phyloP scores from a whole-genome alignment of 805 yeast species.

The Candida maris region DNA sequence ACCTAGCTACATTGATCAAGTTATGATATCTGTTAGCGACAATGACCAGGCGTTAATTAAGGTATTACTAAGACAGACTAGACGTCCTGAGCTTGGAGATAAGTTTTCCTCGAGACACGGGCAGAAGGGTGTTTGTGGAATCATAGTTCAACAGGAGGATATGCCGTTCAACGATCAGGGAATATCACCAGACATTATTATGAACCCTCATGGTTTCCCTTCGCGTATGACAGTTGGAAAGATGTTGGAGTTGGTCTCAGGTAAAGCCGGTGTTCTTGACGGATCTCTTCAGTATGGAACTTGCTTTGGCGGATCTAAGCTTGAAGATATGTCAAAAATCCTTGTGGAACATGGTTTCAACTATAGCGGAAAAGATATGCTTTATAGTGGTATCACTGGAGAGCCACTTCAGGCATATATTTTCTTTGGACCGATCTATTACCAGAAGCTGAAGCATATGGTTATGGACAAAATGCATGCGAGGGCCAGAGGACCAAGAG shows the following conservation, averaged over 20 bases:
- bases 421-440: constrained; percentile 97
- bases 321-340: constrained; percentile 91
- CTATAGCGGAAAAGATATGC: constrained; percentile 96
- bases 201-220: constrained; percentile 99
- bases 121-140: constrained; percentile 99
- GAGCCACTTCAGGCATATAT: constrained; percentile 96
- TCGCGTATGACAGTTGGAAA: constrained; percentile 99
- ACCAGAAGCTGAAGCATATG: constrained; percentile 98
- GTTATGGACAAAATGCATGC: constrained; percentile 99
- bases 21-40: constrained; percentile 94
- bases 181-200: constrained; percentile 88
- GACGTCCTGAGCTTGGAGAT: constrained; percentile 97
- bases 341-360: constrained; percentile 87
- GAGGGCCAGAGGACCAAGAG: constrained; percentile 98
- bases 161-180: constrained; percentile 94
- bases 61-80: constrained; percentile 87
- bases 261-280: constrained; percentile 94
- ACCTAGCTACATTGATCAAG: constrained; percentile 93
- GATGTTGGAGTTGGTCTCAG: constrained; percentile 93
- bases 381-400: constrained; percentile 95
- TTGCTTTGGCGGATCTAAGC: constrained; percentile 96
- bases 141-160: constrained; percentile 95
- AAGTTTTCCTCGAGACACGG: constrained; percentile 98
- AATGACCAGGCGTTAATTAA: constrained; percentile 92
- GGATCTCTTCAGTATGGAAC: constrained; percentile 95